Conservation (phyloP, 768 basidiomycete species). For the Tubosaeta brunneosetosa region DNA sequence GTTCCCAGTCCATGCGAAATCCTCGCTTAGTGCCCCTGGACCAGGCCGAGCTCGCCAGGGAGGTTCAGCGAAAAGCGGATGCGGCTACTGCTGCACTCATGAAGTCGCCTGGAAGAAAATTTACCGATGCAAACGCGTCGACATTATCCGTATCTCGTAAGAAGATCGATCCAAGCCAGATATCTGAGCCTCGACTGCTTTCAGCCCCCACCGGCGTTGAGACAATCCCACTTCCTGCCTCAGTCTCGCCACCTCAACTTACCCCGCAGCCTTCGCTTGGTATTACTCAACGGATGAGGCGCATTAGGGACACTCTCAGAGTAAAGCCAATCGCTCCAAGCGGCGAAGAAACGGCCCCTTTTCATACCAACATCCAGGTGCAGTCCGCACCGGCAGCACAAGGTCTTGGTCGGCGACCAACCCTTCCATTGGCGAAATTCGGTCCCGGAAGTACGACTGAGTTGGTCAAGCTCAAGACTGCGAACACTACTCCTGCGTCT, state of each 20-base stretch:
- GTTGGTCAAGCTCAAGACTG: constrained; percentile 47
- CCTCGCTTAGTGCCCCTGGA: constrained; percentile 40
- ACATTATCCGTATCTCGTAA: constrained; percentile 45
- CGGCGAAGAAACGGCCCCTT: constrained; percentile 49
- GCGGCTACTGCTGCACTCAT: constrained; percentile 62
- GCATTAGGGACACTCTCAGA: constrained; percentile 63
- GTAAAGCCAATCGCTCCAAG: constrained; percentile 43
- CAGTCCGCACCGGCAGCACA: constrained; percentile 25
- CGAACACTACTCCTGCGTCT: constrained; percentile 58
- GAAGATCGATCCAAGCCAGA: constrained; percentile 58
- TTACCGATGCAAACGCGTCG: constrained; percentile 37
- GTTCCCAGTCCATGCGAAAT: constrained; percentile 36
- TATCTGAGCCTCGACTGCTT: constrained; percentile 60
- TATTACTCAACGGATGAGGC: constrained; percentile 70
- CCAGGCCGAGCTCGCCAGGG: constrained; percentile 52
- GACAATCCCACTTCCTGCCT: constrained; percentile 51
- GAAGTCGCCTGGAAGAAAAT: constrained; percentile 42
- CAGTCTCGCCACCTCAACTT: constrained; percentile 30
- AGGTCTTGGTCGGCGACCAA: constrained; percentile 42
- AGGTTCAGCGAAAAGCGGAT: constrained; percentile 64
- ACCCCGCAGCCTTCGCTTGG: constrained; percentile 41
- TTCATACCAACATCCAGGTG: constrained; percentile 41
- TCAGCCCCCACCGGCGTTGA: constrained; percentile 68
- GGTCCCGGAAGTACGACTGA: constrained; percentile 42
- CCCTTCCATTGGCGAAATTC: constrained; percentile 44